A percentile compares a stretch with the other conserved stretches of the same genome.
These are phyloP conservation scores for Rickenella mellea DNA, from an alignment of 768 basidiomycete species.

Conservation along the genomic window DNA sequence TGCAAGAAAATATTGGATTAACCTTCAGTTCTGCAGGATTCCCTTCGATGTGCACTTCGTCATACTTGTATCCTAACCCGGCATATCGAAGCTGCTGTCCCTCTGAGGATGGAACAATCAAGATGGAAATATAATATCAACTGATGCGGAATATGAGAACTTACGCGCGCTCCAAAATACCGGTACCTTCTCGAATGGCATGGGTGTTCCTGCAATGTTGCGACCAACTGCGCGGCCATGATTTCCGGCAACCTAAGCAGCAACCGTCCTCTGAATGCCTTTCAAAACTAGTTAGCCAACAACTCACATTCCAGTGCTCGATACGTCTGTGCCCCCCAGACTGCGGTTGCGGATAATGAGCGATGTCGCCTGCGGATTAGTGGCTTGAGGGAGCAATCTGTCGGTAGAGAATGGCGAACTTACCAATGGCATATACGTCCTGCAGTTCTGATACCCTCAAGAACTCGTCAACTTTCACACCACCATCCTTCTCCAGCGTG, in stretches of 20 bases:
- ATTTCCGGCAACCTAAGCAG: constrained; percentile 65
- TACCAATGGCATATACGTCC: constrained; percentile 64
- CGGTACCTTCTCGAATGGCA: constrained; percentile 72
- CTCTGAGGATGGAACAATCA: constrained; percentile 30
- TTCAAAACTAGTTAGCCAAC: not conserved
- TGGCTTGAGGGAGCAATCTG: not conserved
- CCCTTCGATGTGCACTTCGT: constrained; percentile 74
- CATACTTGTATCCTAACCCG: constrained; percentile 60
- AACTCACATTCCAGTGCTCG: constrained; percentile 84
- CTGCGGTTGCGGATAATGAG: constrained; percentile 56
- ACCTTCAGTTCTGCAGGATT: constrained; percentile 73
- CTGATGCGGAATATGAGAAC: constrained; percentile 19
- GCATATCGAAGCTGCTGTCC: constrained; percentile 83
- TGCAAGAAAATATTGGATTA: constrained; percentile 5
- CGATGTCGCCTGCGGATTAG: constrained; percentile 56
- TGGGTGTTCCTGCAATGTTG: constrained; percentile 54
- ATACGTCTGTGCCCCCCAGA: constrained; percentile 49
- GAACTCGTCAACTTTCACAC: constrained; percentile 68
- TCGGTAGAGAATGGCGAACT: constrained; percentile 11
- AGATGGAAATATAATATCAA: not conserved
- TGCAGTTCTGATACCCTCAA: constrained; percentile 45
- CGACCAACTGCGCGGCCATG: constrained; percentile 78
- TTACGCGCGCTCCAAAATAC: constrained; percentile 86
- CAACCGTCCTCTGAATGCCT: not conserved
- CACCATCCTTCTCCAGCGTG: constrained; percentile 64